Evolutionary conservation across 768 basidiomycete genomes (phyloP), one percentile per base, ranked within the genome.

Genomic region (Pleurotus cornucopiae): DNA sequence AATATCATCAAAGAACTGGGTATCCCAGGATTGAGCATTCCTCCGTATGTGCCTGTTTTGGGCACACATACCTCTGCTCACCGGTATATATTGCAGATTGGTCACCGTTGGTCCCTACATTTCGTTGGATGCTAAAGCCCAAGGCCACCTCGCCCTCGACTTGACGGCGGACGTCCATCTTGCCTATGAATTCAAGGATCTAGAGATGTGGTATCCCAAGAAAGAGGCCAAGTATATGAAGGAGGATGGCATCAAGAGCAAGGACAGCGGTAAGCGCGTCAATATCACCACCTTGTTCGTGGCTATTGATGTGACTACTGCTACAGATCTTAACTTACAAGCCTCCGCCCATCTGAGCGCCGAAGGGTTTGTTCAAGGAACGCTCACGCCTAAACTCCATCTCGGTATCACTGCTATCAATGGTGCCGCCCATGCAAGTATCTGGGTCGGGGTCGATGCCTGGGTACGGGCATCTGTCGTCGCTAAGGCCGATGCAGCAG

Each of bases 91-190:
- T 46, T 57, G 26, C 46, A 73, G 75, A 5, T 67, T 79, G 57
- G 61, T 79, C 12, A 68, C 63, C 16, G 46, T 79, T 38, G 77
- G 75, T 2, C 75, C 77, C 2, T 66, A 67, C 2, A 74, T 76
- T 66, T 61, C 69, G 26, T 61, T 77, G 45, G 57, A 63, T 14
- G 75, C 62, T 0, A 58, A 66, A 46, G 67, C 62, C 1, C 57
- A 39, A 1, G 69, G 67, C 0, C 57, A 45, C 16, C 57, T 77
- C 18, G 73, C 71, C 25, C 58, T 74, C 23, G 61, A 70, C 46
- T 60, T 72, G 26, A 63, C 71, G 56, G 49, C 71, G 23, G 65
- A 48, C 6, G 66, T 74, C 45, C 67, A 63, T 18, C 53, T 76
- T 9, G 63, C 62, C 0, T 76, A 74, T 63, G 7, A 18, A 7